These are phyloP conservation scores for Tylopilus rubrobrunneus DNA, from an alignment of 768 basidiomycete species.

Conservation along the genomic window DNA sequence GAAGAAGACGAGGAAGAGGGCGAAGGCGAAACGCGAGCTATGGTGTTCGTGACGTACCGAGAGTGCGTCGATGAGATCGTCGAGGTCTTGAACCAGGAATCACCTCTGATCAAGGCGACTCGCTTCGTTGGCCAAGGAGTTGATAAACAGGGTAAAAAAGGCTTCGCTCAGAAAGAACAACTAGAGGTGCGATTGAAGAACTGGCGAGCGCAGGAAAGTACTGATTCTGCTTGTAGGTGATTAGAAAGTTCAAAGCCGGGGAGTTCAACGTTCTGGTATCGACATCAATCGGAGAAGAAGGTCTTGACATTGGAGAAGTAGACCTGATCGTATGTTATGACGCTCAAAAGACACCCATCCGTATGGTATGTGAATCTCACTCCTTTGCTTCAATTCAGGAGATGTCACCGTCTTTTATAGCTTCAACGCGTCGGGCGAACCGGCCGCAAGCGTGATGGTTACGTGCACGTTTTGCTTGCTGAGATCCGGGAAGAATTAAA, in stretches of 20 bases:
- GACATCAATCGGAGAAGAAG: slow-evolving; percentile 97
- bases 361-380: slow-evolving; percentile 67
- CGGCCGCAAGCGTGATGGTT: slow-evolving; percentile 85
- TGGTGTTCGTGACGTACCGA: slow-evolving; percentile 93
- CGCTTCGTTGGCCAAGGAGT: slow-evolving; percentile 89
- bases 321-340: slow-evolving; percentile 97
- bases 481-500: slow-evolving; percentile 85
- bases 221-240: slow-evolving; percentile 49
- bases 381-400: neutral
- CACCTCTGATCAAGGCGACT: slow-evolving; percentile 75
- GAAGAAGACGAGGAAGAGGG: slow-evolving; percentile 35
- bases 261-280: slow-evolving; percentile 91
- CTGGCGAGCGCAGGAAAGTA: neutral
- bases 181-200: slow-evolving; percentile 54
- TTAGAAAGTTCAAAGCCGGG: slow-evolving; percentile 81
- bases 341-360: slow-evolving; percentile 91
- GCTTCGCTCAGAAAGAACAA: slow-evolving; percentile 89
- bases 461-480: slow-evolving; percentile 87
- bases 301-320: slow-evolving; percentile 96
- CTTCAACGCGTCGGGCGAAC: slow-evolving; percentile 95
- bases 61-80: slow-evolving; percentile 92
- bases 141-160: slow-evolving; percentile 82
- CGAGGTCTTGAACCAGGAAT: slow-evolving; percentile 66
- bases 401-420: slow-evolving; percentile 37
- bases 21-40: slow-evolving; percentile 59